Percentiles rank a stretch among this genome's conserved stretches.
These are phyloP conservation scores for Acidomyces sp. DNA, from an alignment of 495 filamentous ascomycete genomes.

Conservation along the genomic window DNA sequence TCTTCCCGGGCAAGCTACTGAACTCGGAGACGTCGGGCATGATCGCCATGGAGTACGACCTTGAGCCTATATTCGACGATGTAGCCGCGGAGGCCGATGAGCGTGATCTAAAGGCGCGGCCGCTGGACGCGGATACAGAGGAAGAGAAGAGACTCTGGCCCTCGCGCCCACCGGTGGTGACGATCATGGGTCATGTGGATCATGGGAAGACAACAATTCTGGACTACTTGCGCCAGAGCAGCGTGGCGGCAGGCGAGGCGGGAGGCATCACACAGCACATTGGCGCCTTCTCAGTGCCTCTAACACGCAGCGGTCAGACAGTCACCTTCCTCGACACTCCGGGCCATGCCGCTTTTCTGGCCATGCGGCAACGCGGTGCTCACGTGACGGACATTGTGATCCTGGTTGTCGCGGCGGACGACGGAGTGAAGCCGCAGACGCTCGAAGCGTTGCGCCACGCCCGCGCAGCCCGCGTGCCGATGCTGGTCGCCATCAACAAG, in stretches of 20 bases:
- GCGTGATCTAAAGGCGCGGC: slow-evolving; percentile 57
- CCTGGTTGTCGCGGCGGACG: slow-evolving; percentile 91
- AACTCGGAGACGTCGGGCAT: slow-evolving; percentile 82
- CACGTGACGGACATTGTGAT: slow-evolving; percentile 96
- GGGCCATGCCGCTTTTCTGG: slow-evolving; percentile 87
- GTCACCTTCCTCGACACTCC: slow-evolving; percentile 98
- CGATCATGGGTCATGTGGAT: slow-evolving; percentile 99
- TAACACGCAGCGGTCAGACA: slow-evolving; percentile 43
- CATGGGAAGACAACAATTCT: slow-evolving; percentile 97
- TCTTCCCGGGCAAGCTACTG: slow-evolving; percentile 65
- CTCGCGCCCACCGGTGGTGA: slow-evolving; percentile 78
- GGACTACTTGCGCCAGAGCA: slow-evolving; percentile 87
- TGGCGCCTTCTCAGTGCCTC: slow-evolving; percentile 86
- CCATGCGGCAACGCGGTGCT: slow-evolving; percentile 91
- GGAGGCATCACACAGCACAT: slow-evolving; percentile 99
- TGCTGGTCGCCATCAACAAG: slow-evolving; percentile 98
- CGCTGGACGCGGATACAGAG: slow-evolving; percentile 33
- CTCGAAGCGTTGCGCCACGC: slow-evolving; percentile 95
- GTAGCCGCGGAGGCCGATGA: slow-evolving; percentile 41
- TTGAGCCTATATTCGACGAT: slow-evolving; percentile 57
- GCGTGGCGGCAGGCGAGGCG: slow-evolving; percentile 77
- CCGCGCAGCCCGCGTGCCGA: slow-evolving; percentile 75
- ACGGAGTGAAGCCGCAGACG: slow-evolving; percentile 95
- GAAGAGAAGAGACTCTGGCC: slow-evolving; percentile 62
- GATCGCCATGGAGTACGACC: slow-evolving; percentile 86